Conservation (phyloP, 2,329 filamentous ascomycete genomes). For the Lasiodiplodia sp. region DNA sequence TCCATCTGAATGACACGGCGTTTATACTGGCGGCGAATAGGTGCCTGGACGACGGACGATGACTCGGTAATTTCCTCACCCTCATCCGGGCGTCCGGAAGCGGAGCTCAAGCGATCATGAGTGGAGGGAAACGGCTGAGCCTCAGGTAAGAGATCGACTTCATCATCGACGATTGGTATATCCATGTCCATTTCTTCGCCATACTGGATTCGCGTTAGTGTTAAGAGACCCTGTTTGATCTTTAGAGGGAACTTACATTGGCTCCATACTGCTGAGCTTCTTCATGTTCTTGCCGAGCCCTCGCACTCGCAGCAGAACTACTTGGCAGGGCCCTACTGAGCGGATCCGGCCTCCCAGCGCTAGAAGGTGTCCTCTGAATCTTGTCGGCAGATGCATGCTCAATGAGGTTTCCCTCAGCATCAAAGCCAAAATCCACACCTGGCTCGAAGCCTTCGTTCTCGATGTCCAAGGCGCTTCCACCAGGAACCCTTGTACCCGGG, state of each 20-base stretch:
- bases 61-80: slow-evolving; percentile 37
- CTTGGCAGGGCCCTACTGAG: slow-evolving; percentile 38
- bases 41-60: slow-evolving; percentile 48
- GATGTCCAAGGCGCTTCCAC: background rate
- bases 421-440: slow-evolving; percentile 67
- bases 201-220: slow-evolving; percentile 3
- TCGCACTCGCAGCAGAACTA: slow-evolving; percentile 47
- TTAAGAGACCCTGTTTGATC: background rate
- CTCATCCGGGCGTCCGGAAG: background rate
- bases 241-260: slow-evolving; percentile 44
- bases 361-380: slow-evolving; percentile 34
- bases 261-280: slow-evolving; percentile 45
- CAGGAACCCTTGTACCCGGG: slow-evolving; percentile 38
- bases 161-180: slow-evolving; percentile 44
- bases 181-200: slow-evolving; percentile 41
- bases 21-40: slow-evolving; percentile 48
- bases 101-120: slow-evolving; percentile 12
- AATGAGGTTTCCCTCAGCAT: slow-evolving; percentile 66
- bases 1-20: slow-evolving; percentile 58
- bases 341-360: slow-evolving; percentile 32
- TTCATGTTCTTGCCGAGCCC: slow-evolving; percentile 53
- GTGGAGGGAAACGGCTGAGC: slow-evolving; percentile 39
- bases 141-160: slow-evolving; percentile 37
- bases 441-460: slow-evolving; percentile 53
- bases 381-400: slow-evolving; percentile 48